Evolutionary conservation across 2,329 filamentous ascomycete genomes (phyloP), one percentile per base, ranked within the genome.

Genomic region (Tolypocladium ophioglossoides): DNA sequence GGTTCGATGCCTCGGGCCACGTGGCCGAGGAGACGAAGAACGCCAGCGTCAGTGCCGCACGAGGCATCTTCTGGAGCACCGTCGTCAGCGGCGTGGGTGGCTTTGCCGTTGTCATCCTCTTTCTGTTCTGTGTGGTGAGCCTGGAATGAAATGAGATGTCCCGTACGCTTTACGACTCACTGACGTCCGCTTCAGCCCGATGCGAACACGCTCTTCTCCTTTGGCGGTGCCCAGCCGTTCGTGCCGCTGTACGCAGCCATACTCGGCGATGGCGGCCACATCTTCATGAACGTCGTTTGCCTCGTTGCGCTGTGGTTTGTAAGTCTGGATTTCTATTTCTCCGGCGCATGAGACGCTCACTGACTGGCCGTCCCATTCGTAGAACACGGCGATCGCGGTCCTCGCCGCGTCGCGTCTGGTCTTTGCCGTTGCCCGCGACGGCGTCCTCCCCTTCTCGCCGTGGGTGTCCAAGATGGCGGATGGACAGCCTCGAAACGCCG

Each of bases 21-120:
- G 78, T 84, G 32, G 78, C 78, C 0, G 80, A 84, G 58, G 80
- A 83, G 62, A 84, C 80, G 2, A 79, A 81, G 63, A 79, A 83
- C 56, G 80, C 79, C 2, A 74, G 70, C 22, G 50, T 78, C 1
- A 73, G 76, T n/a, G 79, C 80, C 9, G 80, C 80, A 0, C 70
- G 76, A 27, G 80, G 78, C 38, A 83, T 83, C 54, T 84, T 83
- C 65, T 81, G 76, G 73, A 82, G 79, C 61, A 81, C 80, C 1
- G 71, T 80, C 8, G 77, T 72, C 9, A 82, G 79, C 51, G 80
- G 78, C 1, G 60, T 81, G 10, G 78, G 80, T 2, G 80, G 79
- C 3, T 75, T 82, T 52, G 65, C 72, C 1, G 73, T 78, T 1
- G 78, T 84, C 9, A 79, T 83, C 49, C 66, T 83, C 2, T 83